phyloP scores from a whole-genome alignment of 305 asterid genomes.

The Fraxinus ornus region DNA sequence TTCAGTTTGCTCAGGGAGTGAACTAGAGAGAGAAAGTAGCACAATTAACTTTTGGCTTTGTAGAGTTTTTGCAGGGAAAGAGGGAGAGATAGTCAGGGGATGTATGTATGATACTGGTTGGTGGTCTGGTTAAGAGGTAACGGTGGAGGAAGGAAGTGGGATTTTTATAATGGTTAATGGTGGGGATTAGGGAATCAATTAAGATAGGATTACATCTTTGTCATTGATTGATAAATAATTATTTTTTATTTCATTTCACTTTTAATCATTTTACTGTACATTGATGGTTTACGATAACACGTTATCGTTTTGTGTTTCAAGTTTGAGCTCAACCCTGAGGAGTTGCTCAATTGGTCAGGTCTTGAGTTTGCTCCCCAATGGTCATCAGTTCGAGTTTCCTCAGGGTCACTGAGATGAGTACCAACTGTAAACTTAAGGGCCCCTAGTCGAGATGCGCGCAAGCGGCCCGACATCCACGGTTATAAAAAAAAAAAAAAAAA shows the following conservation, averaged over 20 bases:
- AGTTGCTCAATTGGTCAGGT: too few species aligned
- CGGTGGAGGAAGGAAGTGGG: conserved; percentile 25
- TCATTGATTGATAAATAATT: conserved; percentile 37
- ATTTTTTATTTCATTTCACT: background rate
- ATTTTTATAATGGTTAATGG: conserved; percentile 44
- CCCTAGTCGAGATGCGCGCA: too few species aligned
- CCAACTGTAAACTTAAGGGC: too few species aligned
- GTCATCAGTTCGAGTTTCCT: too few species aligned
- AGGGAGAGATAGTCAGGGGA: conserved; percentile 20
- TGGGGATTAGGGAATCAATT: conserved; percentile 63
- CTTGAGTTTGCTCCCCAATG: too few species aligned
- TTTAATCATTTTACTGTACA: conserved; percentile 7
- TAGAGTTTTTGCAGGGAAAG: conserved; percentile 18
- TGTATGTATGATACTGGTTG: conserved; percentile 13
- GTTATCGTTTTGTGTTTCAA: background rate
- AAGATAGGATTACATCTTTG: conserved; percentile 70
- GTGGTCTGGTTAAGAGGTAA: conserved; percentile 10
- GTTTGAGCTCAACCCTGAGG: too few species aligned
- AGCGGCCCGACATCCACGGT: too few species aligned
- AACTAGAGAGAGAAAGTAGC: conserved; percentile 19
- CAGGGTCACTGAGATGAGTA: too few species aligned
- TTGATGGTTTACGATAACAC: background rate
- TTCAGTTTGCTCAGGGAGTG: conserved; percentile 19
- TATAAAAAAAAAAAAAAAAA: too few species aligned
- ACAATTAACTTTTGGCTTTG: conserved; percentile 11